phyloP scores from a whole-genome alignment of 2,329 filamentous ascomycete genomes.

The Aspergillaceae sp. region DNA sequence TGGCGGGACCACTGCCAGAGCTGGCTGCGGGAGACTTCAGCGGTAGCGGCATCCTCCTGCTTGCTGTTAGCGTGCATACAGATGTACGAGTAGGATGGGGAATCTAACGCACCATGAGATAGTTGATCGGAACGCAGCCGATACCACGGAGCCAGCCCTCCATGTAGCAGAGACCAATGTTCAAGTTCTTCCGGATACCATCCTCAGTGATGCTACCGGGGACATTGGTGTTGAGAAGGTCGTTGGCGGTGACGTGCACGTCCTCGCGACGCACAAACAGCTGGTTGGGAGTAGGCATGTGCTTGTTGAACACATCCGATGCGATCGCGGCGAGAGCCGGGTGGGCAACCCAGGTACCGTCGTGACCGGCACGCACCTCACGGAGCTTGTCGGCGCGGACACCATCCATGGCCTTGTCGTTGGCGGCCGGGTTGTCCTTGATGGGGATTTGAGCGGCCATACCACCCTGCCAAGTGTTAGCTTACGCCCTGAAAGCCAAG shows the following conservation, averaged over 20 bases:
- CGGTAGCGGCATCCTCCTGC: conserved; percentile 83
- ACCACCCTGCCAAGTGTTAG: conserved; percentile 48
- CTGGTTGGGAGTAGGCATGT: conserved; percentile 99
- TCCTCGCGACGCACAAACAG: conserved; percentile 86
- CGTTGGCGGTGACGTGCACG: conserved; percentile 74
- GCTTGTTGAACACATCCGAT: conserved; percentile 86
- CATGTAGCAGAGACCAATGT: conserved; percentile 96
- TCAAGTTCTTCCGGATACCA: conserved; percentile 94
- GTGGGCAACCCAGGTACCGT: conserved; percentile 96
- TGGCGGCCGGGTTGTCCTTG: conserved; percentile 84
- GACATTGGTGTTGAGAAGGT: conserved; percentile 96
- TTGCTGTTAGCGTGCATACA: conserved; percentile 12
- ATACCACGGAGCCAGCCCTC: conserved; percentile 94
- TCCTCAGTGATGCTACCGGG: conserved; percentile 86
- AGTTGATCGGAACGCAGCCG: conserved; percentile 96
- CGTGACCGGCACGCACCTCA: conserved; percentile 89
- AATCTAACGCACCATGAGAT: conserved; percentile 59
- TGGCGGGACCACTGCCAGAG: conserved; percentile 91
- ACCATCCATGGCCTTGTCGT: conserved; percentile 87
- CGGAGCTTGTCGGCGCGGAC: conserved; percentile 94
- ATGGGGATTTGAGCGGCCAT: conserved; percentile 99
- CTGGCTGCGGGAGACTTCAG: conserved; percentile 88
- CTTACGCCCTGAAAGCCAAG: no score
- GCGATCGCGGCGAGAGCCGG: conserved; percentile 84
- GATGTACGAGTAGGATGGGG: neutral